Base-by-base conservation (phyloP, 768 basidiomycete genomes). In the Amanita subjunquillea region DNA sequence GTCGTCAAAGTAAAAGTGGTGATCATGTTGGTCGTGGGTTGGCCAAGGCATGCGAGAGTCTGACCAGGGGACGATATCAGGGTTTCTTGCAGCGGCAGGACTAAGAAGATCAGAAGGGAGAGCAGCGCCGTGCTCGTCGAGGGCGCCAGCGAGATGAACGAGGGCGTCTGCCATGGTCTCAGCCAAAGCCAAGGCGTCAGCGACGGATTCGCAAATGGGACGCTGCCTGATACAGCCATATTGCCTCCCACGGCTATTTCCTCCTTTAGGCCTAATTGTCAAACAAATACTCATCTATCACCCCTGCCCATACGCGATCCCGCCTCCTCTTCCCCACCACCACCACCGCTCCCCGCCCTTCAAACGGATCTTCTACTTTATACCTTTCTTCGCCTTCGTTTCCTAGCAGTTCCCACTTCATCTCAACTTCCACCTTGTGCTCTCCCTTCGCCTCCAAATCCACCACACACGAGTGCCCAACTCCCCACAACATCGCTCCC, bases 401-500 rank as follows among this genome's bases (percentile, higher is more conserved):
- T 2, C 1, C 8, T 23, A 68, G 53, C 48, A 64, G 51, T 48
- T 68, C 60, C 68, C 69, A 69, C 17, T 58, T 4, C 30, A 9
- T 9, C 1, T 30, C 9, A 7, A 30, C 30, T 3, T 30, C 8
- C 30, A 30, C 3, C 30, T 17, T 17, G 1, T 17, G 17, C 17
- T 17, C 17, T 17, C 17, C 17, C 17, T 30, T 30, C 30, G 9
- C 8, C 7, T 30, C 30, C 30, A 29, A 6, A 23, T 74, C 67
- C 22, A 63, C 58, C 0, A 57, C 65, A 30, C 59, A 61, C 3
- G 66, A 65, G 46, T 69, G 67, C 7, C 70, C 68, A 1, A 69
- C 56, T 2, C 60, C 56, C n/a, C 66, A 61, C 13, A 76, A 59
- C 12, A 58, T 57, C 50, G 64, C 64, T 5, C 75, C 76, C 0